Evolutionary conservation across 257 asterid species (phyloP).

Genomic region (Solanum neorickii): DNA sequence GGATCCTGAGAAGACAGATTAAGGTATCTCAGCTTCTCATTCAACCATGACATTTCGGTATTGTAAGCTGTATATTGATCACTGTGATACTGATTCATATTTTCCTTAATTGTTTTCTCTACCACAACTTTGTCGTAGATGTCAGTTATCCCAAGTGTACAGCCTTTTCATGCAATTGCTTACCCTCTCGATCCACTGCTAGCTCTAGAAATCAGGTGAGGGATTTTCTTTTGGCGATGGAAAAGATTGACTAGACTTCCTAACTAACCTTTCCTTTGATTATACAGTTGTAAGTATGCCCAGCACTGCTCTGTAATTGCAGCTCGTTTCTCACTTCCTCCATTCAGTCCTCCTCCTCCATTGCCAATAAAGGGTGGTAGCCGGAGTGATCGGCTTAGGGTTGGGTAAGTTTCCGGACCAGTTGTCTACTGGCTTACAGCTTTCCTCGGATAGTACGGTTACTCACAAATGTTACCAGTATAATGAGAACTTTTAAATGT

Average conservation of each 20-base stretch:
- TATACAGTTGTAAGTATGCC: slow-evolving; percentile 81
- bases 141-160: slow-evolving; percentile 96
- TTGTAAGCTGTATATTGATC: neutral
- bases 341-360: slow-evolving; percentile 80
- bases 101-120: neutral
- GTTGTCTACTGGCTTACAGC: neutral
- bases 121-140: slow-evolving; percentile 23
- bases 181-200: slow-evolving; percentile 96
- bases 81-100: neutral
- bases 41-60: neutral
- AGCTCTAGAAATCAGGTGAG: slow-evolving; percentile 87
- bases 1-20: slow-evolving; percentile 83
- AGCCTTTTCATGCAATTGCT: slow-evolving; percentile 99
- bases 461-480: neutral
- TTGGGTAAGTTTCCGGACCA: slow-evolving; percentile 48
- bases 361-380: slow-evolving; percentile 58
- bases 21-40: slow-evolving; percentile 41
- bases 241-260: neutral
- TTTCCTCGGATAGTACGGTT: neutral
- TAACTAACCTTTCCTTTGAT: neutral
- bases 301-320: slow-evolving; percentile 91
- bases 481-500: neutral
- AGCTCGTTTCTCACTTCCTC: slow-evolving; percentile 76
- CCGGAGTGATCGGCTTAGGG: slow-evolving; percentile 58
- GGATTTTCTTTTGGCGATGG: neutral